phyloP scores from a whole-genome alignment of 2,329 filamentous ascomycete genomes.

The Aspergillus alliaceus region DNA sequence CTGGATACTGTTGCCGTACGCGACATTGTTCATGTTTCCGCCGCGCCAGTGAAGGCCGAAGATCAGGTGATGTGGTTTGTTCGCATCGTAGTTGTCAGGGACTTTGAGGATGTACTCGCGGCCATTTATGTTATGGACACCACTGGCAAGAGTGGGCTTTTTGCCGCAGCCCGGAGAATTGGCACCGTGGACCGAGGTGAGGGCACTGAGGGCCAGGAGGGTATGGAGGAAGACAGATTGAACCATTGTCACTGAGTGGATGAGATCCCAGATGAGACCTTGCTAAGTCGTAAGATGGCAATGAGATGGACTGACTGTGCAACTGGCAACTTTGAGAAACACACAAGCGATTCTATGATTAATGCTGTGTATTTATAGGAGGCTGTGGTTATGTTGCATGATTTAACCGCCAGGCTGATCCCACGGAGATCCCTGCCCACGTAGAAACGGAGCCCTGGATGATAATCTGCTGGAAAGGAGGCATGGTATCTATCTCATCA shows the following conservation, averaged over 20 bases:
- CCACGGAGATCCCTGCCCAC: background rate
- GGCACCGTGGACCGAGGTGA: conserved; percentile 11
- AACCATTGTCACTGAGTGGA: background rate
- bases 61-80: conserved; percentile 42
- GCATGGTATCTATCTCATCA: background rate
- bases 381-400: background rate
- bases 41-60: conserved; percentile 45
- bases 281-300: background rate
- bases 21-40: conserved; percentile 41
- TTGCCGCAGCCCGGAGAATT: conserved; percentile 24
- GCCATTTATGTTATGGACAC: conserved; percentile 12
- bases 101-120: conserved; percentile 16
- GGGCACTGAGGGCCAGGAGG: background rate
- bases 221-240: background rate
- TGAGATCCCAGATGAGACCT: too few species aligned
- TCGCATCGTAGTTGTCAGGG: conserved; percentile 38
- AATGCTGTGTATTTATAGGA: background rate
- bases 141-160: conserved; percentile 9
- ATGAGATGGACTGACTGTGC: background rate
- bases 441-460: background rate
- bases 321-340: background rate
- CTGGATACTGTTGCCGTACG: conserved; percentile 27
- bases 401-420: background rate
- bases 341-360: background rate
- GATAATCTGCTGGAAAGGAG: background rate